These are phyloP conservation scores for Bryoerythrophyllum caledonicum DNA, from an alignment of 225 moss, liverwort and hornwort genomes.

Conservation along the genomic window DNA sequence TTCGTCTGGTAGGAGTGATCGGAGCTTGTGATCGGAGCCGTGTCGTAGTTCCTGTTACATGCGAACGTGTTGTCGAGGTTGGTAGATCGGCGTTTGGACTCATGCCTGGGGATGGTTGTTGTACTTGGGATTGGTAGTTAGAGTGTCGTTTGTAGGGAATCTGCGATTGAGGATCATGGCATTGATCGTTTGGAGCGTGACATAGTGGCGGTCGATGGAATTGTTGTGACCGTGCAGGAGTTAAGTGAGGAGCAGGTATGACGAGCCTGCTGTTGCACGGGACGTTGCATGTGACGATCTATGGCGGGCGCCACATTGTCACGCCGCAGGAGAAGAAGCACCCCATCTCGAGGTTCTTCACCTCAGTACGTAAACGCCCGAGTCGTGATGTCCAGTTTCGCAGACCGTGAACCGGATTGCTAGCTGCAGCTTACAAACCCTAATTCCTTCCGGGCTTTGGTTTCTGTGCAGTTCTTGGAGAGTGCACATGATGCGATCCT, in stretches of 20 bases:
- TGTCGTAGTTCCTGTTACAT: background rate
- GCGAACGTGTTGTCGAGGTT: background rate
- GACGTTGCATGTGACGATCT: slow-evolving; percentile 67
- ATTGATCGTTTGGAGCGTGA: background rate
- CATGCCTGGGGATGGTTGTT: background rate
- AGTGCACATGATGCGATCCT: slow-evolving; percentile 22
- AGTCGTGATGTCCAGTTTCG: too few relatives aligned
- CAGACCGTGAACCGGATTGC: background rate
- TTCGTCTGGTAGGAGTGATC: background rate
- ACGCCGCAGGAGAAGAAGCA: background rate
- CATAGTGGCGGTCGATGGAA: background rate
- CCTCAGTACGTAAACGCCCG: slow-evolving; percentile 12
- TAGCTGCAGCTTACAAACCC: background rate
- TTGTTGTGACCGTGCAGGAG: slow-evolving; percentile 8
- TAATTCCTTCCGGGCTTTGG: background rate
- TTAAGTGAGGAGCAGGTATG: slow-evolving; percentile 32
- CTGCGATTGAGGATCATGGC: background rate
- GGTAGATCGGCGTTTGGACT: background rate
- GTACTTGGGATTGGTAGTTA: background rate
- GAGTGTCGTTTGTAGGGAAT: background rate
- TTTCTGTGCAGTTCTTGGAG: slow-evolving; percentile 15
- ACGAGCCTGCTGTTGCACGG: slow-evolving; percentile 79
- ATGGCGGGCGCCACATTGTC: slow-evolving; percentile 49
- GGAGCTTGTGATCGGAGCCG: background rate
- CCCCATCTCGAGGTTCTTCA: background rate